These are phyloP conservation scores for Schizonepeta tenuifolia DNA, from an alignment of 257 asterid species.

Conservation along the genomic window DNA sequence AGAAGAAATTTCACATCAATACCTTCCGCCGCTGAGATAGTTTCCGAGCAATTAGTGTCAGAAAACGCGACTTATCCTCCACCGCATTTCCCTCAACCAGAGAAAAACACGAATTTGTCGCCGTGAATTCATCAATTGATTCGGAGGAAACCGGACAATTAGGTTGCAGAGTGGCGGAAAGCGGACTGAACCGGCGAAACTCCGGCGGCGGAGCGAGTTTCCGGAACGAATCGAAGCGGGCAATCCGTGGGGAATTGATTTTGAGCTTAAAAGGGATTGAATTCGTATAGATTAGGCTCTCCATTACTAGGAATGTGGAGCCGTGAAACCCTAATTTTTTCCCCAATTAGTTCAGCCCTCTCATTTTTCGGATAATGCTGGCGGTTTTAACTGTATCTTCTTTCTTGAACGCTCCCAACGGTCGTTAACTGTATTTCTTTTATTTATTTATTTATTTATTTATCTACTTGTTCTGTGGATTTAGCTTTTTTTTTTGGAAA, in stretches of 20 bases:
- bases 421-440: neutral
- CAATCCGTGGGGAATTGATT: constrained; percentile 36
- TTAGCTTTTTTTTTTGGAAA: too few species aligned
- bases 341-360: neutral
- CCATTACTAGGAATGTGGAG: constrained; percentile 44
- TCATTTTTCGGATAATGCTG: constrained; percentile 16
- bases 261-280: constrained; percentile 53
- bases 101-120: constrained; percentile 19
- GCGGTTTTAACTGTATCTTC: constrained; percentile 18
- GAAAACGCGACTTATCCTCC: constrained; percentile 35
- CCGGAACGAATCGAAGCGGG: constrained; percentile 33
- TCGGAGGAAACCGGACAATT: constrained; percentile 30
- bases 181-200: constrained; percentile 37
- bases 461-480: neutral
- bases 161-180: constrained; percentile 41
- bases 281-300: constrained; percentile 66
- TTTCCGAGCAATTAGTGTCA: constrained; percentile 37
- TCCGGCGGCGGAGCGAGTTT: constrained; percentile 35
- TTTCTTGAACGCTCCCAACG: neutral
- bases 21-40: constrained; percentile 52
- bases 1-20: neutral
- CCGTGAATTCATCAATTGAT: constrained; percentile 23
- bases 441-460: neutral
- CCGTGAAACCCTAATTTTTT: neutral
- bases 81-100: constrained; percentile 42